Evolutionary conservation across 805 yeast species (phyloP).

Genomic region (Allodekkera sacchari): DNA sequence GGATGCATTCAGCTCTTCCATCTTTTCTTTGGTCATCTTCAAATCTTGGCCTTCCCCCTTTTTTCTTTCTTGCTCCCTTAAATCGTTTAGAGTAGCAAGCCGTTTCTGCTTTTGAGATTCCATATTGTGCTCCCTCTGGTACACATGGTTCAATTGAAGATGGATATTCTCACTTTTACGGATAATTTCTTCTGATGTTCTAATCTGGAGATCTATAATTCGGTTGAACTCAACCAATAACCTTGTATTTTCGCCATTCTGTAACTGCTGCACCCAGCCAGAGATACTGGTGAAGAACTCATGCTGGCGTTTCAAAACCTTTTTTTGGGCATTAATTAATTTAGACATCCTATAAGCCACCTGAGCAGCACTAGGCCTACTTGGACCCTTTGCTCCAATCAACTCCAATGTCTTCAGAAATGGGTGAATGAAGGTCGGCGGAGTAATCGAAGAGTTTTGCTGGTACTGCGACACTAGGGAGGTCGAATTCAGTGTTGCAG

Average conservation of each 20-base stretch:
- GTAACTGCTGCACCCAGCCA: slow-evolving; percentile 34
- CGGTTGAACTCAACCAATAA: slow-evolving; percentile 33
- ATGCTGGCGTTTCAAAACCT: slow-evolving; percentile 25
- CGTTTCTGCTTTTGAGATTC: slow-evolving; percentile 30
- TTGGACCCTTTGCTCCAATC: slow-evolving; percentile 19
- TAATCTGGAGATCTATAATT: slow-evolving; percentile 30
- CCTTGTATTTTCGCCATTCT: slow-evolving; percentile 29
- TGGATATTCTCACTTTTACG: slow-evolving; percentile 37
- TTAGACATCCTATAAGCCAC: slow-evolving; percentile 28
- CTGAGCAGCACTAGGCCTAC: slow-evolving; percentile 19
- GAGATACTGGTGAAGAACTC: slow-evolving; percentile 32
- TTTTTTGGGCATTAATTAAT: slow-evolving; percentile 32
- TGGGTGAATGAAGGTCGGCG: too few relatives aligned
- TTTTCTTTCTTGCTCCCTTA: slow-evolving; percentile 36
- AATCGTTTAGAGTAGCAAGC: slow-evolving; percentile 27
- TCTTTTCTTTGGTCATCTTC: slow-evolving; percentile 36
- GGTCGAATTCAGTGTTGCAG: too few relatives aligned
- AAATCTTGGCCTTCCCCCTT: slow-evolving; percentile 38
- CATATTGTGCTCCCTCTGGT: slow-evolving; percentile 42
- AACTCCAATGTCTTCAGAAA: slow-evolving; percentile 17
- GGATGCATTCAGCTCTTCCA: slow-evolving; percentile 43
- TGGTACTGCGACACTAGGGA: too few relatives aligned
- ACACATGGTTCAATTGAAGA: slow-evolving; percentile 35
- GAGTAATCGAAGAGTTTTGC: too few relatives aligned
- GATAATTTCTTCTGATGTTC: slow-evolving; percentile 25